Percentiles rank a stretch among this genome's conserved stretches.
These are phyloP conservation scores for Ceriops tagal DNA, from an alignment of 345 rosid genomes.

Conservation along the genomic window DNA sequence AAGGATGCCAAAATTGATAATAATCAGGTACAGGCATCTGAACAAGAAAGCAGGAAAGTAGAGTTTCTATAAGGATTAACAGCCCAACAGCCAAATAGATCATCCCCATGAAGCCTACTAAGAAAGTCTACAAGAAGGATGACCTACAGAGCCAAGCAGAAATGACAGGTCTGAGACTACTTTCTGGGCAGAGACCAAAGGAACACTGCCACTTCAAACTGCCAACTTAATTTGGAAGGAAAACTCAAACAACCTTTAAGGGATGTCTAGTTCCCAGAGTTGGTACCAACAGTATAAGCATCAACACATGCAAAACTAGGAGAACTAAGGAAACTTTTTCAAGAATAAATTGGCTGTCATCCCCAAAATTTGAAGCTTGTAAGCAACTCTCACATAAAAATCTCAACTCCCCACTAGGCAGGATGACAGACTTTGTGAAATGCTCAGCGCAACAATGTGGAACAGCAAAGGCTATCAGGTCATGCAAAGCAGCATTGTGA, in stretches of 20 bases:
- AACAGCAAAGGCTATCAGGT: no score
- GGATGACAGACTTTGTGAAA: no score
- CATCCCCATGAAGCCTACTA: background rate
- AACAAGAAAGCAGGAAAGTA: background rate
- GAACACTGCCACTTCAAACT: background rate
- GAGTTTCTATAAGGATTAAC: background rate
- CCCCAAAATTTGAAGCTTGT: no score
- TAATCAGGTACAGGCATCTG: background rate
- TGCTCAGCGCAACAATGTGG: no score
- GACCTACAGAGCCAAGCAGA: background rate
- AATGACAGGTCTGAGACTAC: background rate
- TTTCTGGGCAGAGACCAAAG: background rate
- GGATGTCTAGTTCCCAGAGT: background rate
- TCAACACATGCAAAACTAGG: background rate
- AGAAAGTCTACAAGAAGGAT: background rate
- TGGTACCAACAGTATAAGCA: background rate
- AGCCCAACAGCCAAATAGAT: background rate
- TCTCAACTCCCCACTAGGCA: no score
- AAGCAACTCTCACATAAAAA: no score
- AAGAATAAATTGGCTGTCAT: background rate
- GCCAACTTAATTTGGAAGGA: background rate
- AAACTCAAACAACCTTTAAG: background rate
- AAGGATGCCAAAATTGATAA: background rate
- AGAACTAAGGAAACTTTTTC: background rate
- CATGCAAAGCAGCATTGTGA: no score